Evolutionary conservation across 768 basidiomycete genomes (phyloP).

Genomic region (Suillus spraguei): DNA sequence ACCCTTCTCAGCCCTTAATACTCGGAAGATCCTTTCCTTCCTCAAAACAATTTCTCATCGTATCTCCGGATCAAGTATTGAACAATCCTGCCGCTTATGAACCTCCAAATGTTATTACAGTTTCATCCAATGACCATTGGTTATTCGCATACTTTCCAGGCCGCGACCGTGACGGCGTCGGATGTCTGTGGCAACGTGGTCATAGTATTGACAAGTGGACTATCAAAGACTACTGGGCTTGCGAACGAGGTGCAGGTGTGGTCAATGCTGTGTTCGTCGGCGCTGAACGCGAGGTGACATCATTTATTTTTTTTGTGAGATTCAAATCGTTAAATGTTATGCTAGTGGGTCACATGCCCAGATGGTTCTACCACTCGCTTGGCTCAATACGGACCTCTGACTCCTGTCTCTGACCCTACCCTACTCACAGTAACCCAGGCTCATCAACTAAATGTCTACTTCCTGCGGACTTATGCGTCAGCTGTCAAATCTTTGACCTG

Average conservation of each 20-base stretch:
- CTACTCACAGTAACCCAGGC: conserved; percentile 68
- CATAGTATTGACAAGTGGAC: conserved; percentile 63
- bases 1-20: conserved; percentile 61
- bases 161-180: conserved; percentile 54
- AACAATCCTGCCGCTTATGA: conserved; percentile 51
- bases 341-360: conserved; percentile 55
- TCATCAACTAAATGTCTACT: conserved; percentile 56
- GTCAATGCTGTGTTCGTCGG: conserved; percentile 67
- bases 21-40: conserved; percentile 70
- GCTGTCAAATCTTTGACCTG: conserved; percentile 50
- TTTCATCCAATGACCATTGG: conserved; percentile 60
- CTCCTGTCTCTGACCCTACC: conserved; percentile 54
- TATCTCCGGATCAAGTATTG: conserved; percentile 53
- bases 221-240: conserved; percentile 57
- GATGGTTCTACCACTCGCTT: conserved; percentile 54
- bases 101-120: conserved; percentile 63
- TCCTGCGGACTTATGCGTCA: conserved; percentile 47
- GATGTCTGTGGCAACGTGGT: conserved; percentile 67
- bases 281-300: conserved; percentile 57
- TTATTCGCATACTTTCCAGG: conserved; percentile 79
- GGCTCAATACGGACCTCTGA: conserved; percentile 58
- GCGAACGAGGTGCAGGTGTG: conserved; percentile 54
- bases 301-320: conserved; percentile 1
- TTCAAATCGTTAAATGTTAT: conserved; percentile 10
- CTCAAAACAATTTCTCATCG: conserved; percentile 62